Evolutionary conservation across 257 asterid genomes (phyloP).

Genomic region (Salvia hispanica): DNA sequence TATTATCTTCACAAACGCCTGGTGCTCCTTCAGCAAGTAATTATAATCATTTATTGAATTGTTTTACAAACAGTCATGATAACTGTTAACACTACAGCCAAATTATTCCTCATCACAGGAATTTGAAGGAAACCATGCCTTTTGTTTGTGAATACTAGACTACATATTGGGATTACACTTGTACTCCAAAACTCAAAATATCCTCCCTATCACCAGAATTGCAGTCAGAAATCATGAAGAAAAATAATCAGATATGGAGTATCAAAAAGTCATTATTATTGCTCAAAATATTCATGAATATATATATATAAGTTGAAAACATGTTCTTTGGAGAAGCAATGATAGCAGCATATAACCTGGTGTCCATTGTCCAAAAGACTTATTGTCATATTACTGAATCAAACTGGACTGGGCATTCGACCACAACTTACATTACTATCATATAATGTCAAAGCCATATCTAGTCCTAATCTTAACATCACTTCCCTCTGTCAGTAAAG

Average conservation of each 20-base stretch:
- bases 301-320: neutral
- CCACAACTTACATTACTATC: neutral
- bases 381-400: neutral
- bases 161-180: neutral
- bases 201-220: too few relatives aligned
- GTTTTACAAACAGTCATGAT: neutral
- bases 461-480: conserved; percentile 1
- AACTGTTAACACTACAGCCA: neutral
- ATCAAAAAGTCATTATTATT: neutral
- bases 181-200: too few relatives aligned
- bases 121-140: neutral
- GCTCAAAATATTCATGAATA: neutral
- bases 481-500: neutral
- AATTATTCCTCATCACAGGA: neutral
- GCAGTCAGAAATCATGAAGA: neutral
- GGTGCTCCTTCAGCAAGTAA: conserved; percentile 4
- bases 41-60: conserved; percentile 5
- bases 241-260: neutral
- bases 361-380: conserved; percentile 1
- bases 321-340: neutral
- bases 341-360: neutral
- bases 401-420: neutral
- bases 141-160: neutral
- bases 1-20: conserved; percentile 2
- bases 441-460: neutral